Percentiles rank a stretch among this genome's conserved stretches.
Evolutionary conservation across 2,329 filamentous ascomycete genomes (phyloP).

Genomic region (Myriosclerotinia scirpicola): DNA sequence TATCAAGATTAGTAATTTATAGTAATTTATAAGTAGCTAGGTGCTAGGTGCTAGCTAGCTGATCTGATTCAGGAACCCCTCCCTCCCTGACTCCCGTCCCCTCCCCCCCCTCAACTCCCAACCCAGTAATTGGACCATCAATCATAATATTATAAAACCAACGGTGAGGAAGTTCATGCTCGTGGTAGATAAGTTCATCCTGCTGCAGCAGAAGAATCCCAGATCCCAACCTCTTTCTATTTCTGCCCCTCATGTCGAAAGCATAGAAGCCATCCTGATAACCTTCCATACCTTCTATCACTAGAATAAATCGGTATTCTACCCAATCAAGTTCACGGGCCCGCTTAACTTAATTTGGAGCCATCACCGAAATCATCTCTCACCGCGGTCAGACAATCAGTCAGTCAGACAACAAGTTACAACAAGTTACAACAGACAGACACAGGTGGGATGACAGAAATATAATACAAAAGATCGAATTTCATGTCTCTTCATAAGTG

Average conservation of each 20-base stretch:
- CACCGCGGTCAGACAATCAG: constrained; percentile 18
- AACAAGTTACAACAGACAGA: too few species aligned
- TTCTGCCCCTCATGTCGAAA: constrained; percentile 15
- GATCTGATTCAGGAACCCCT: neutral
- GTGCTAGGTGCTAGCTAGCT: neutral
- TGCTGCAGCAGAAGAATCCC: constrained; percentile 17
- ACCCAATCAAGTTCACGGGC: constrained; percentile 9
- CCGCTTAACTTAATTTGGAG: constrained; percentile 10
- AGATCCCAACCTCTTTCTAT: constrained; percentile 7
- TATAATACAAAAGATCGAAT: neutral
- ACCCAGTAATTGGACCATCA: neutral
- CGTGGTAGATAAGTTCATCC: constrained; percentile 5
- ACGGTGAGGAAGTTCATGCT: constrained; percentile 16
- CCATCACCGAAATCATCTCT: constrained; percentile 17
- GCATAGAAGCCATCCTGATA: constrained; percentile 15
- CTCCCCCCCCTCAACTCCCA: too few species aligned
- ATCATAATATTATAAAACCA: neutral
- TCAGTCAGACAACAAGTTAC: too few species aligned
- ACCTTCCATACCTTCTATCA: constrained; percentile 22
- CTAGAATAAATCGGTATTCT: constrained; percentile 4
- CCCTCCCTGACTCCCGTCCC: too few species aligned
- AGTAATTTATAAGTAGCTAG: too few species aligned
- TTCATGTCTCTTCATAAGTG: constrained; percentile 17
- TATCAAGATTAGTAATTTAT: neutral
- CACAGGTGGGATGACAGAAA: neutral